Conservation (phyloP, 2,329 filamentous ascomycete species). For the Alternaria burnsii region DNA sequence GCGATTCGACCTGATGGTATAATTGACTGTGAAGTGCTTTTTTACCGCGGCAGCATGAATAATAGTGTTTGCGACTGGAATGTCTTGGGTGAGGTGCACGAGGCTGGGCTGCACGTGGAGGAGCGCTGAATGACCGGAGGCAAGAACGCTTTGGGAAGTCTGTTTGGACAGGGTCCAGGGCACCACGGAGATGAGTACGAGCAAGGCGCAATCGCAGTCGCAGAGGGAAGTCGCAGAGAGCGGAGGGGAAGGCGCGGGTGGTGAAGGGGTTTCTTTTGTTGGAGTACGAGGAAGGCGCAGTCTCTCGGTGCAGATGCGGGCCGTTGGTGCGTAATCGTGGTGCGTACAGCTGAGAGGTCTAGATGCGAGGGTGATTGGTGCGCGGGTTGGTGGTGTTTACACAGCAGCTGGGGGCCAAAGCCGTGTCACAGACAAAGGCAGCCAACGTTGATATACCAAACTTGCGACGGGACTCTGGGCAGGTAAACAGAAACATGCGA, state of each 20-base stretch:
- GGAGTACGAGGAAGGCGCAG: slow-evolving; percentile 21
- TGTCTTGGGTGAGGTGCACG: slow-evolving; percentile 8
- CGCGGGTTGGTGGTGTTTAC: slow-evolving; percentile 14
- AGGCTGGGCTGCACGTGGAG: slow-evolving; percentile 18
- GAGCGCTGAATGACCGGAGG: slow-evolving; percentile 15
- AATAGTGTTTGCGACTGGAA: neutral
- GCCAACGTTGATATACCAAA: slow-evolving; percentile 4
- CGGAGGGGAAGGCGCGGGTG: neutral
- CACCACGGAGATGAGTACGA: slow-evolving; percentile 20
- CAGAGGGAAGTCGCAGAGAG: slow-evolving; percentile 9
- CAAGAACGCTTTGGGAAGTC: slow-evolving; percentile 27
- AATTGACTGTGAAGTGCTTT: slow-evolving; percentile 8
- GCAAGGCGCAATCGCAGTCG: slow-evolving; percentile 9
- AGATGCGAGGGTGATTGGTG: slow-evolving; percentile 26
- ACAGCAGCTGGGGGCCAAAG: slow-evolving; percentile 2
- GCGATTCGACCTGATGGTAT: slow-evolving; percentile 17
- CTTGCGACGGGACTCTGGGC: neutral
- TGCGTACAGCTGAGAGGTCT: slow-evolving; percentile 20
- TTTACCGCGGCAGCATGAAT: slow-evolving; percentile 27
- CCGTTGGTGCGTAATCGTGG: slow-evolving; percentile 19
- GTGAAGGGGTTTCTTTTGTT: neutral
- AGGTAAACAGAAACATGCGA: neutral
- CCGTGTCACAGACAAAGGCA: neutral
- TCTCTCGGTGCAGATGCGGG: slow-evolving; percentile 5
- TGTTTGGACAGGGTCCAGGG: slow-evolving; percentile 28